These are phyloP conservation scores for Phaeosphaeriaceae sp. DNA, from an alignment of 2,329 filamentous ascomycete species.

Conservation along the genomic window DNA sequence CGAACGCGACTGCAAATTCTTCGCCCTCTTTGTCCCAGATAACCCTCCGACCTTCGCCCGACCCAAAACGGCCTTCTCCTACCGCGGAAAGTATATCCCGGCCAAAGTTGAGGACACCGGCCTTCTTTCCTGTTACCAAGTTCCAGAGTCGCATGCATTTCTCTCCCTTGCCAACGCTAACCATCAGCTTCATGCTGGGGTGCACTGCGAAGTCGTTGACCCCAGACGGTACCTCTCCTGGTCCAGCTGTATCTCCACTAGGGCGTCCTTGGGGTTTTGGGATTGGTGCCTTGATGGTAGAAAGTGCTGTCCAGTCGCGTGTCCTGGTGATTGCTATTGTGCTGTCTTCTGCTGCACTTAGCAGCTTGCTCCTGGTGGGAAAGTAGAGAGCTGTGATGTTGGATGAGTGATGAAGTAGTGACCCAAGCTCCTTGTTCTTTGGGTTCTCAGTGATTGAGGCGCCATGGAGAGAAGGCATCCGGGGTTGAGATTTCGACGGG, in stretches of 20 bases:
- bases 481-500: conserved; percentile 64
- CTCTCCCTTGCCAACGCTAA: conserved; percentile 89
- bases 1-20: conserved; percentile 89
- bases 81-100: conserved; percentile 74
- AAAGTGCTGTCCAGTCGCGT: conserved; percentile 87
- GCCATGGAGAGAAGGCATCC: conserved; percentile 72
- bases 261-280: conserved; percentile 81
- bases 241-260: conserved; percentile 86
- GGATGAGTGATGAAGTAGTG: conserved; percentile 83
- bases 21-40: conserved; percentile 79
- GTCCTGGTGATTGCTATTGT: conserved; percentile 87
- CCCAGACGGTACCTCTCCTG: conserved; percentile 81
- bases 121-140: conserved; percentile 93
- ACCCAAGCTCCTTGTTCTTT: conserved; percentile 86
- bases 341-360: conserved; percentile 89
- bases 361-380: conserved; percentile 83
- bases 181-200: conserved; percentile 95
- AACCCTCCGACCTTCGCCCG: conserved; percentile 83
- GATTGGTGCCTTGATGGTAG: conserved; percentile 85
- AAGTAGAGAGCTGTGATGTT: conserved; percentile 82
- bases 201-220: conserved; percentile 96
- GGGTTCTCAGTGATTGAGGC: conserved; percentile 82
- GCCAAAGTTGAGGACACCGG: conserved; percentile 86
- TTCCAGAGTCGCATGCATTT: conserved; percentile 95
- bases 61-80: conserved; percentile 77